Percentiles rank a stretch among this genome's conserved stretches.
These are phyloP conservation scores for Tetrapisispora phaffii DNA, from an alignment of 805 yeast species.

Conservation along the genomic window DNA sequence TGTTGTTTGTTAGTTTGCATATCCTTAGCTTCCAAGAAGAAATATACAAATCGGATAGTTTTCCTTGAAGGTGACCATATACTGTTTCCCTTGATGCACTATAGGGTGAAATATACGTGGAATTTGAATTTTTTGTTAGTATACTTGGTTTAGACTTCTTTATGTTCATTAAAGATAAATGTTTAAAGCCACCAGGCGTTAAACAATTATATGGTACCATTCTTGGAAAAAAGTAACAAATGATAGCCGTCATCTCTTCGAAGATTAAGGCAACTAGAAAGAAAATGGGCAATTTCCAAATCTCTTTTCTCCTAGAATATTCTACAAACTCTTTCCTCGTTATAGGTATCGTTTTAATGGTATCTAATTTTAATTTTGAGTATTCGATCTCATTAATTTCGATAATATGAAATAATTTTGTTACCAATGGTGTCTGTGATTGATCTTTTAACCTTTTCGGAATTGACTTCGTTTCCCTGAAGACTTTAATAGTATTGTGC, in stretches of 20 bases:
- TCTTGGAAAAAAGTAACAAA: constrained; percentile 46
- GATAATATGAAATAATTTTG: constrained; percentile 8
- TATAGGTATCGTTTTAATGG: constrained; percentile 12
- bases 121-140: not conserved
- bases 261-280: constrained; percentile 38
- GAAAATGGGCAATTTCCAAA: constrained; percentile 45
- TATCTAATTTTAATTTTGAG: not conserved
- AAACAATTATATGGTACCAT: constrained; percentile 51
- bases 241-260: constrained; percentile 44
- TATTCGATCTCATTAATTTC: constrained; percentile 25
- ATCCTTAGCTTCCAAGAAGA: not conserved
- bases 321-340: constrained; percentile 37
- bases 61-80: constrained; percentile 25
- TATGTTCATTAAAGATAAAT: constrained; percentile 6
- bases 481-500: constrained; percentile 42
- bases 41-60: not conserved
- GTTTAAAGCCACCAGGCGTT: constrained; percentile 34
- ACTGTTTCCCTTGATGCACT: constrained; percentile 35
- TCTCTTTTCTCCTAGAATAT: constrained; percentile 37
- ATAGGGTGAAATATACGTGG: constrained; percentile 38
- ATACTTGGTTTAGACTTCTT: not conserved
- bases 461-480: constrained; percentile 18
- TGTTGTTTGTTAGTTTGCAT: constrained; percentile 20
- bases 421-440: constrained; percentile 17
- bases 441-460: not conserved